phyloP scores from a whole-genome alignment of 345 rosid genomes.

The Ricinus communis region DNA sequence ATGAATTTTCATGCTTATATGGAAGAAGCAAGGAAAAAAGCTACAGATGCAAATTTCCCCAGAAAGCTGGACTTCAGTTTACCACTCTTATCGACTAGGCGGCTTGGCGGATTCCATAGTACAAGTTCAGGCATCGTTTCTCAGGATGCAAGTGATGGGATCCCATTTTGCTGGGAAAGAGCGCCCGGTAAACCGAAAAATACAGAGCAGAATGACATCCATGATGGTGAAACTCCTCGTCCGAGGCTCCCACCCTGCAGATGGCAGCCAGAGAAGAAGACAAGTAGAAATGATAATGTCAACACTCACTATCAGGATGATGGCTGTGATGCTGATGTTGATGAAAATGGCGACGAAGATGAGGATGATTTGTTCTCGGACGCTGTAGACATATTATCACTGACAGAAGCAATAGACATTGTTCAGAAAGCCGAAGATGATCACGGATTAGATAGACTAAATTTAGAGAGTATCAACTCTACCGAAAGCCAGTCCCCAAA shows the following conservation, averaged over 20 bases:
- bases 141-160: slow-evolving; percentile 33
- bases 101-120: slow-evolving; percentile 20
- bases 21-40: slow-evolving; percentile 24
- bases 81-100: slow-evolving; percentile 70
- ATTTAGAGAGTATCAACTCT: slow-evolving; percentile 34
- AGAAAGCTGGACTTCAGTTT: slow-evolving; percentile 66
- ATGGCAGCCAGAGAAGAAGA: slow-evolving; percentile 25
- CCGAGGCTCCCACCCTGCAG: slow-evolving; percentile 68
- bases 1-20: background rate
- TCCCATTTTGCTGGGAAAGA: slow-evolving; percentile 89
- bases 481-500: slow-evolving; percentile 44
- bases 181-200: slow-evolving; percentile 77
- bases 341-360: slow-evolving; percentile 25
- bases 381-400: slow-evolving; percentile 57
- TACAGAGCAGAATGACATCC: slow-evolving; percentile 13
- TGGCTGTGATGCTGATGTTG: slow-evolving; percentile 39
- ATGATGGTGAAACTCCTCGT: slow-evolving; percentile 53
- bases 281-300: background rate
- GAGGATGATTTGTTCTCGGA: slow-evolving; percentile 40
- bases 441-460: slow-evolving; percentile 32
- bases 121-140: slow-evolving; percentile 19
- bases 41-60: slow-evolving; percentile 38
- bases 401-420: slow-evolving; percentile 82
- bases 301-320: slow-evolving; percentile 13
- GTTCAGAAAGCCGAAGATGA: slow-evolving; percentile 47